Evolutionary conservation across 371 early-diverging fungal species (phyloP).

Genomic region (Capillidium heterosporum): DNA sequence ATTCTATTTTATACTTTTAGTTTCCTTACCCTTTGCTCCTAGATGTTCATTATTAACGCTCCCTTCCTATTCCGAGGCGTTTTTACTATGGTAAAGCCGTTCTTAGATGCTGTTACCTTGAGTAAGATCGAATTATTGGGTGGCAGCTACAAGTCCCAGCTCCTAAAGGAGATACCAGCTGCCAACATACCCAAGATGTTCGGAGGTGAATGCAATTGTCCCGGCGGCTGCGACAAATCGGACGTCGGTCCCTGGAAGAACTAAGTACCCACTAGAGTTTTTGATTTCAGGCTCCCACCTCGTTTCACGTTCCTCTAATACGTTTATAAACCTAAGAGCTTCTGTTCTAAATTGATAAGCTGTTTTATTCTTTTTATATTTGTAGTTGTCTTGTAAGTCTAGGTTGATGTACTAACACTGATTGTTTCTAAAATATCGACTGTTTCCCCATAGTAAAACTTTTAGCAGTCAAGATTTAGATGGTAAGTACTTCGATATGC

Average conservation of each 20-base stretch:
- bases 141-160: slow-evolving; percentile 22
- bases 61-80: slow-evolving; percentile 49
- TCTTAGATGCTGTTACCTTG: slow-evolving; percentile 49
- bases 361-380: too few relatives aligned
- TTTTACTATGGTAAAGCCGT: slow-evolving; percentile 42
- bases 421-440: too few relatives aligned
- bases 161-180: slow-evolving; percentile 34
- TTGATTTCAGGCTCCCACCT: too few relatives aligned
- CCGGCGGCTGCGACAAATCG: slow-evolving; percentile 24
- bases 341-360: too few relatives aligned
- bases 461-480: too few relatives aligned
- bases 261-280: too few relatives aligned
- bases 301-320: too few relatives aligned
- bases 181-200: slow-evolving; percentile 28
- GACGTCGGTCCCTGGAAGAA: slow-evolving; percentile 26
- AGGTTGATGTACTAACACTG: too few relatives aligned
- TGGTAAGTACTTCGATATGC: too few relatives aligned
- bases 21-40: background rate
- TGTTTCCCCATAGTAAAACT: too few relatives aligned
- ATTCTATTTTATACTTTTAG: background rate
- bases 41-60: slow-evolving; percentile 54
- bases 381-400: too few relatives aligned
- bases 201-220: slow-evolving; percentile 39
- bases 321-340: too few relatives aligned
- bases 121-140: slow-evolving; percentile 45